Percentiles rank a stretch among this genome's conserved stretches.
These are phyloP conservation scores for Begonia peltatifolia DNA, from an alignment of 306 rosid species.

Conservation along the genomic window DNA sequence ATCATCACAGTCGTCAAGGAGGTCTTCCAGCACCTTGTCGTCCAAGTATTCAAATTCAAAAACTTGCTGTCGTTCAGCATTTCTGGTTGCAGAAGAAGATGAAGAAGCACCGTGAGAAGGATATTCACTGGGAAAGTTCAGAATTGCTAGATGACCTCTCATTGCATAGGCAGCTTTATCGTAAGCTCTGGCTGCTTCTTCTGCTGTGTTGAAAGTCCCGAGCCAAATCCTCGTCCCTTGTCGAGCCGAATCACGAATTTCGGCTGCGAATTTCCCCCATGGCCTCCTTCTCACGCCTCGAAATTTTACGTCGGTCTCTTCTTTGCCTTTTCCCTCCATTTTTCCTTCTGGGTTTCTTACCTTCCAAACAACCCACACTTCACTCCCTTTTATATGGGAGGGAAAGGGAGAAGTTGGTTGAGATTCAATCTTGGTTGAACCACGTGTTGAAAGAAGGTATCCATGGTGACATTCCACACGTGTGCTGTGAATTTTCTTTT, in stretches of 20 bases:
- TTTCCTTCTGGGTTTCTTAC: not conserved
- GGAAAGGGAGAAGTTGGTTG: too few relatives aligned
- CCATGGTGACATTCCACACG: not conserved
- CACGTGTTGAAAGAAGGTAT: too few relatives aligned
- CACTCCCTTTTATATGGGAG: constrained; percentile 1
- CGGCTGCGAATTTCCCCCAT: constrained; percentile 89
- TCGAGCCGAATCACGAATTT: constrained; percentile 67
- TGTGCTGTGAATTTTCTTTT: not conserved
- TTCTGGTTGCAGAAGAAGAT: constrained; percentile 21
- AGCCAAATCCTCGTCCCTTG: constrained; percentile 73
- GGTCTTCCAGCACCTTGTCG: constrained; percentile 66
- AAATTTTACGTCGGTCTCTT: constrained; percentile 21
- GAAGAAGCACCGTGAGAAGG: constrained; percentile 13
- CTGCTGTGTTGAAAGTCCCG: constrained; percentile 80
- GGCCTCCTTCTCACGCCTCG: constrained; percentile 73
- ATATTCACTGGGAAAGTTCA: constrained; percentile 69
- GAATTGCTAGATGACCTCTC: constrained; percentile 76
- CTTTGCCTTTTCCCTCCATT: constrained; percentile 10
- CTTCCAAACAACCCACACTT: not conserved
- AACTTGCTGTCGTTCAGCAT: constrained; percentile 27
- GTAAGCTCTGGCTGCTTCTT: constrained; percentile 90
- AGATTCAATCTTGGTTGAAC: not conserved
- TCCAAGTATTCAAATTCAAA: constrained; percentile 67
- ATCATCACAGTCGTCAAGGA: constrained; percentile 45
- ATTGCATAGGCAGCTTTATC: constrained; percentile 74